Evolutionary conservation across 441 rosid genomes (phyloP).

Genomic region (Adansonia madagascariensis): DNA sequence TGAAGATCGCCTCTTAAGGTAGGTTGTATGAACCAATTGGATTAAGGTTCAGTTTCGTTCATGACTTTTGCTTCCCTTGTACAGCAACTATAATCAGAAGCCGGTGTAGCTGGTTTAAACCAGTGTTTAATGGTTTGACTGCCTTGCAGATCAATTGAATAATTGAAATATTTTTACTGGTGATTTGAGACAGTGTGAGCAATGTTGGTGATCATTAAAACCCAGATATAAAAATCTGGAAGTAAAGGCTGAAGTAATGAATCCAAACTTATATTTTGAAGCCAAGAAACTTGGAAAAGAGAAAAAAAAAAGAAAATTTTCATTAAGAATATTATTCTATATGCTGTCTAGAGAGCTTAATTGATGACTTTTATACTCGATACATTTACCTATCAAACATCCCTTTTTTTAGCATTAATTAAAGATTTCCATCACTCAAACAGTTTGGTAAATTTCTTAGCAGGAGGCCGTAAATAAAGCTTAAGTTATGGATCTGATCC

Average conservation of each 20-base stretch:
- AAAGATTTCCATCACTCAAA: neutral
- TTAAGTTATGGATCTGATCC: neutral
- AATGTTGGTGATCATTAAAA: neutral
- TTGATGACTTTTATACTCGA: neutral
- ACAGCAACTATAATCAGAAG: neutral
- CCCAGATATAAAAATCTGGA: neutral
- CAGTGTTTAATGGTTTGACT: neutral
- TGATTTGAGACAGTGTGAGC: neutral
- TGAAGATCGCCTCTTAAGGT: neutral
- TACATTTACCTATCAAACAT: neutral
- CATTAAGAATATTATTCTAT: neutral
- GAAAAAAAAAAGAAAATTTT: neutral
- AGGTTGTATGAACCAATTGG: neutral
- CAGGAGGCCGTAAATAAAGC: neutral
- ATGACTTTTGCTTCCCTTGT: neutral
- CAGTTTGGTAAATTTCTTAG: neutral
- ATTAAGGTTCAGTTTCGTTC: neutral
- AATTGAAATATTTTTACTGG: neutral
- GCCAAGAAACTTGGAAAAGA: neutral
- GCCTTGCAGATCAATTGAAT: neutral
- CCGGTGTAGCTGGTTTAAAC: neutral
- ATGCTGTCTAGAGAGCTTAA: no score
- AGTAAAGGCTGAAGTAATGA: neutral
- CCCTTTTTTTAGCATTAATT: neutral
- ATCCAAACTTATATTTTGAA: no score